A percentile compares a stretch with the other conserved stretches of the same genome.
phyloP scores from a whole-genome alignment of 768 basidiomycete genomes.

The Amanita brunnescens region DNA sequence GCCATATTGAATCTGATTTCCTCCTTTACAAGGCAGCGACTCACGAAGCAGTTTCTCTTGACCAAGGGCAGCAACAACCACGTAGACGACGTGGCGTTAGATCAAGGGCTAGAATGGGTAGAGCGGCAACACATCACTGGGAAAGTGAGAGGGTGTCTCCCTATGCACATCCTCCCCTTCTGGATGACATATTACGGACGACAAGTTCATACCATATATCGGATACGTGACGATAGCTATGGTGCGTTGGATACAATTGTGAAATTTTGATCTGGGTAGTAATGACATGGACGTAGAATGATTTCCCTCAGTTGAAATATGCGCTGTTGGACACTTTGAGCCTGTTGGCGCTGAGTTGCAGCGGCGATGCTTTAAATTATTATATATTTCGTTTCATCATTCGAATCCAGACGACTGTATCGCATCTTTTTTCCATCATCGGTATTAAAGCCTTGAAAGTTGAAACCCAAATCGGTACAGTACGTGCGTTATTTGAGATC shows the following conservation, averaged over 20 bases:
- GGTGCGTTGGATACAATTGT: conserved; percentile 58
- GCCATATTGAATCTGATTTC: too few relatives aligned
- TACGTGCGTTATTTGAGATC: too few relatives aligned
- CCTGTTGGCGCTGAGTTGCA: conserved; percentile 75
- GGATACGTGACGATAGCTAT: conserved; percentile 97
- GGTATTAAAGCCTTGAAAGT: too few relatives aligned
- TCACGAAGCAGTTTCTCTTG: conserved; percentile 64
- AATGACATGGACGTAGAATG: conserved; percentile 49
- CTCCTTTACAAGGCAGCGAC: background rate
- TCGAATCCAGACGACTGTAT: too few relatives aligned
- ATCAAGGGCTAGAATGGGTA: conserved; percentile 81
- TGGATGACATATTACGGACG: background rate
- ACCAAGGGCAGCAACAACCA: conserved; percentile 98
- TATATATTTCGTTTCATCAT: too few relatives aligned
- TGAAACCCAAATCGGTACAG: too few relatives aligned
- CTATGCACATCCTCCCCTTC: too few relatives aligned
- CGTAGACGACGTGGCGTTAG: conserved; percentile 80
- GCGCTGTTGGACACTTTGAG: conserved; percentile 79
- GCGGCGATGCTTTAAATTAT: conserved; percentile 26
- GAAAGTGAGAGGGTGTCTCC: conserved; percentile 75
- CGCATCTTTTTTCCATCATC: too few relatives aligned
- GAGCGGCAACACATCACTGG: conserved; percentile 86
- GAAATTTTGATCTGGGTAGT: too few relatives aligned
- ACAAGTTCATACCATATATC: conserved; percentile 86
- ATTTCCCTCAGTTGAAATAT: conserved; percentile 93